phyloP scores from a whole-genome alignment of 345 rosid genomes.

The Bruguiera gymnorhiza region DNA sequence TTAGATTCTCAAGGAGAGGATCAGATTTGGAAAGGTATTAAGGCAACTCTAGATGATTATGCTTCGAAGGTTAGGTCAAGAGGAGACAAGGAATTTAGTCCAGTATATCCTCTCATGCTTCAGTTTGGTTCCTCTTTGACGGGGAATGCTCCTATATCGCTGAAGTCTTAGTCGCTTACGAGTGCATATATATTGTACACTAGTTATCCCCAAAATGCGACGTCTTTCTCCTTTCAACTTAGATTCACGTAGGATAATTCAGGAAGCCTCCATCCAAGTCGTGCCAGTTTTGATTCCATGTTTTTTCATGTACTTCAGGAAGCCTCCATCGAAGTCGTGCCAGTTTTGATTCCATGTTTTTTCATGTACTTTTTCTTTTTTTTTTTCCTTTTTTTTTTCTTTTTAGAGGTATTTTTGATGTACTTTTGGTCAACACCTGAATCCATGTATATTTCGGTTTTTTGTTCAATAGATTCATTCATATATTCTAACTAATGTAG shows the following conservation, averaged over 20 bases:
- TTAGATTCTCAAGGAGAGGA: slow-evolving; percentile 93
- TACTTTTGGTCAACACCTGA: too few species aligned
- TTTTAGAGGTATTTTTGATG: too few species aligned
- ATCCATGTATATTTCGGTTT: too few species aligned
- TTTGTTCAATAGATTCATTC: too few species aligned
- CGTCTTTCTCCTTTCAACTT: not conserved
- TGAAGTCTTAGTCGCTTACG: not conserved
- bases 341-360: not conserved
- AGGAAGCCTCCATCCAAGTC: not conserved
- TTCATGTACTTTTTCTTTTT: too few species aligned
- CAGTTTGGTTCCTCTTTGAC: slow-evolving; percentile 71
- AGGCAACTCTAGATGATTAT: slow-evolving; percentile 95
- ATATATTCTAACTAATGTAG: too few species aligned
- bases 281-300: not conserved
- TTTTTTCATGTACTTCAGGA: not conserved
- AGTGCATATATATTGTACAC: not conserved
- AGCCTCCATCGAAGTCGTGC: not conserved
- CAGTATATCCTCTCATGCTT: slow-evolving; percentile 93
- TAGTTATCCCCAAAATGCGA: not conserved
- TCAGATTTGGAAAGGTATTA: slow-evolving; percentile 96
- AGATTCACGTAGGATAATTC: not conserved
- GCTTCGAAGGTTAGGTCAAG: slow-evolving; percentile 68
- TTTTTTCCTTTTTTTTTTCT: too few species aligned
- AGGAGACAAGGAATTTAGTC: slow-evolving; percentile 97
- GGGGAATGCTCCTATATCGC: slow-evolving; percentile 29